Conservation (phyloP, 305 asterid genomes). For the Stenogyne calaminthoides region DNA sequence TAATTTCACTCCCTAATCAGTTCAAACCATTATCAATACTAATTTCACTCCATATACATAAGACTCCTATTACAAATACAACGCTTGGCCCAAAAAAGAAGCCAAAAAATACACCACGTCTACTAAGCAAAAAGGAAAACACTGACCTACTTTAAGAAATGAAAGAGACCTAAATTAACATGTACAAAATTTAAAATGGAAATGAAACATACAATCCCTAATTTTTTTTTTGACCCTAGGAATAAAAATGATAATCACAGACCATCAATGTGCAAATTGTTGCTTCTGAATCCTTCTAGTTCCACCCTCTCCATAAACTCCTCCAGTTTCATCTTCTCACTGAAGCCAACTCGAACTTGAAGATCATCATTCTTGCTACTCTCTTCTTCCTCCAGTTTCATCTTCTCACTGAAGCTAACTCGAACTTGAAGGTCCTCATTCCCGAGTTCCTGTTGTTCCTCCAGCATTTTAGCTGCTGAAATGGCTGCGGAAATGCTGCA, state of each 20-base stretch:
- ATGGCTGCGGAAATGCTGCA: slow-evolving; percentile 15
- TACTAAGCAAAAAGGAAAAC: no score
- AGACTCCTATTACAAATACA: no score
- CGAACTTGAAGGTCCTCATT: slow-evolving; percentile 1
- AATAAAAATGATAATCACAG: background rate
- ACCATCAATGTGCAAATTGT: background rate
- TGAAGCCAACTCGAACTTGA: slow-evolving; percentile 9
- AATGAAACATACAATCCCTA: background rate
- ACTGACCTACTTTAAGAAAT: no score
- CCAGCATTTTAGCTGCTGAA: background rate
- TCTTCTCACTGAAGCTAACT: background rate
- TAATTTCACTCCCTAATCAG: no score
- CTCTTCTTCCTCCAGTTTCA: no score
- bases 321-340: background rate
- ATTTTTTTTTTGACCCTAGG: background rate
- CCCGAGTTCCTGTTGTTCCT: background rate
- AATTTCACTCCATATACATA: no score
- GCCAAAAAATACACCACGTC: no score
- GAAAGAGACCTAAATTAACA: no score
- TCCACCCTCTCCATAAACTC: background rate
- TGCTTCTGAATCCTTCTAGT: background rate
- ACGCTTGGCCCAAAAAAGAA: no score
- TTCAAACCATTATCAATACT: no score
- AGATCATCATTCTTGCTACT: background rate
- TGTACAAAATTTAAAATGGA: background rate